These are phyloP conservation scores for Scalesia atractyloides DNA, from an alignment of 129 eudicot species.

Conservation along the genomic window DNA sequence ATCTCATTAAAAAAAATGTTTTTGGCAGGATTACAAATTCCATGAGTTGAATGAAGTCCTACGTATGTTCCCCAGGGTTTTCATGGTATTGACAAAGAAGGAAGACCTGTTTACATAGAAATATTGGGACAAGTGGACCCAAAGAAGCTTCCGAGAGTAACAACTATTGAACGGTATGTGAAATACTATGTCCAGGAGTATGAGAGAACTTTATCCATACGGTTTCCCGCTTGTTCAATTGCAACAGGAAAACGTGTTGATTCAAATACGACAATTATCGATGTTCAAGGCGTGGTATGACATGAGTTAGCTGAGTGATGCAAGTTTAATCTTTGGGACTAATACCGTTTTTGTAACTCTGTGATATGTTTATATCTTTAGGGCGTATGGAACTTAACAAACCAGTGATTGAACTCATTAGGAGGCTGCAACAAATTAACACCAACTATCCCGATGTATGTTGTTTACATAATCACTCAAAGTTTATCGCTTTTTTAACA, in stretches of 20 bases:
- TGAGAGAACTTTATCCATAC: conserved; percentile 54
- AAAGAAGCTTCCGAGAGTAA: conserved; percentile 67
- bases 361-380: conserved; percentile 18
- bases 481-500: not conserved
- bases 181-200: conserved; percentile 74
- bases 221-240: conserved; percentile 73
- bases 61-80: conserved; percentile 69
- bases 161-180: conserved; percentile 69
- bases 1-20: not conserved
- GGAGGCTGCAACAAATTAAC: conserved; percentile 59
- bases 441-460: conserved; percentile 71
- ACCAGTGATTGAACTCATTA: conserved; percentile 63
- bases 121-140: conserved; percentile 69
- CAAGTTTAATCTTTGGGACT: not conserved
- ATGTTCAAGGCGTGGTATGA: conserved; percentile 84
- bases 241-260: conserved; percentile 62
- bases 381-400: conserved; percentile 60
- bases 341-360: not conserved
- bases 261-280: conserved; percentile 67
- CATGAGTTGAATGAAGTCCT: conserved; percentile 59
- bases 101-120: conserved; percentile 75
- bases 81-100: conserved; percentile 81
- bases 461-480: not conserved
- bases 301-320: not conserved
- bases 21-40: conserved; percentile 60